These are phyloP conservation scores for Clohesyomyces aquaticus DNA, from an alignment of 495 filamentous ascomycete genomes.

Conservation along the genomic window DNA sequence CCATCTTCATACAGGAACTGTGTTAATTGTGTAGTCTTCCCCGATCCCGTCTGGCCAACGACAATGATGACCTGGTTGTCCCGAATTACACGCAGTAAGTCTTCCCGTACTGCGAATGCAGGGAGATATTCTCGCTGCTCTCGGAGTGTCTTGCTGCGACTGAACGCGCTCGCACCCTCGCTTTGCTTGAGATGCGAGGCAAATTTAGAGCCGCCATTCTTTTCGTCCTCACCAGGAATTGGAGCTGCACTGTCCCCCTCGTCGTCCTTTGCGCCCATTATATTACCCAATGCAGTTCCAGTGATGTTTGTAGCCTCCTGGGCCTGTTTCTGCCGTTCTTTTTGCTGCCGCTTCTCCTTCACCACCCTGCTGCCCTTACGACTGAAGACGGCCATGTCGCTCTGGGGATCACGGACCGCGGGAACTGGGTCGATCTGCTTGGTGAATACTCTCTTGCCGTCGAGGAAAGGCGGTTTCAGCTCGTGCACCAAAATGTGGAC, in stretches of 20 bases:
- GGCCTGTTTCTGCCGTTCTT: conserved; percentile 92
- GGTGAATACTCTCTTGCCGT: conserved; percentile 93
- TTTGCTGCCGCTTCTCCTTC: conserved; percentile 84
- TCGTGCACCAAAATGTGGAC: conserved; percentile 94
- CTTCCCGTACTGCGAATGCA: conserved; percentile 95
- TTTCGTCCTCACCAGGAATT: conserved; percentile 70
- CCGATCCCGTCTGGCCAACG: conserved; percentile 95
- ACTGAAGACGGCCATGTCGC: conserved; percentile 98
- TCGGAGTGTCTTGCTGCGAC: conserved; percentile 83
- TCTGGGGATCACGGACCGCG: conserved; percentile 90
- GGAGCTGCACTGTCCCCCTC: conserved; percentile 87
- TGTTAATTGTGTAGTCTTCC: conserved; percentile 95
- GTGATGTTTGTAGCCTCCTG: conserved; percentile 93
- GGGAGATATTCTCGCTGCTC: conserved; percentile 95
- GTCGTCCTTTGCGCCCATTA: conserved; percentile 95
- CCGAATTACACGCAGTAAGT: conserved; percentile 88
- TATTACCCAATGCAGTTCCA: conserved; percentile 87
- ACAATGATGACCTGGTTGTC: conserved; percentile 98
- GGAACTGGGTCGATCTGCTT: conserved; percentile 96
- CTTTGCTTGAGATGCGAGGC: conserved; percentile 86
- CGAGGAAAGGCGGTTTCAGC: conserved; percentile 90
- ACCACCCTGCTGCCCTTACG: conserved; percentile 94
- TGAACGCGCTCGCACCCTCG: conserved; percentile 88
- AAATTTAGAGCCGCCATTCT: conserved; percentile 76
- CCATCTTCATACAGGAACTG: conserved; percentile 94